Base-by-base conservation (phyloP, 495 filamentous ascomycete species). In the Neohortaea acidophila region DNA sequence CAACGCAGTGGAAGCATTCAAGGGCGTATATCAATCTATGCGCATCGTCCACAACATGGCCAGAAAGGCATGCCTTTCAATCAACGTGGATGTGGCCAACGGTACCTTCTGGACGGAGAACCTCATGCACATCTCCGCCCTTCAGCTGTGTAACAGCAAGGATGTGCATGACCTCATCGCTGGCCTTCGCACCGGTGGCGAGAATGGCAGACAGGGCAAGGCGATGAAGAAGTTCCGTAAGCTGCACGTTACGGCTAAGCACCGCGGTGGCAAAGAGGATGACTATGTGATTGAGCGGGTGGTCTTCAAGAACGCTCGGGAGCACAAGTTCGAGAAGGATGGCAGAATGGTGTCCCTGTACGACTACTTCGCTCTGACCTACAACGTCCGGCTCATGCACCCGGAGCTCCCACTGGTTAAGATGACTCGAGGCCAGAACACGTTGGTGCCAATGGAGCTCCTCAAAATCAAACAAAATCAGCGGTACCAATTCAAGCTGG, bases 81-180 rank as follows among this genome's bases (percentile, higher is more conserved):
- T 97, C 44, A 94, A 93, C 44, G 72, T 91, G 18, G 85, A 96
- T 48, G 73, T 81, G 39, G 69, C 79, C 34, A 84, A 84, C 40
- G 70, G 77, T 15, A 70, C 69, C n/a, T 89, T 86, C 61, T 86
- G 75, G 75, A 58, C 55, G 7, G 51, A 35, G 29, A 8, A 12
- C 7, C 20, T 29, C 0, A 9, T 54, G 20, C 20, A 23, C 14
- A 34, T 33, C 40, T 48, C 47, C 10, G 47, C 49, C 32, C 15
- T 48, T 1, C 43, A 61, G 20, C 31, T 51, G 9, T 39, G 35
- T 20, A 27, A 36, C 8, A 25, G 23, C 6, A 40, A 48, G 17
- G 48, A 54, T 34, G 24, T 49, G 8, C 29, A 42, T 14, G 42
- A 51, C 26, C 38, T 56, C 13, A 31, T 36, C 26, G 21, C 7